phyloP scores from a whole-genome alignment of 768 basidiomycete genomes.

The Coprinellus micaceus region DNA sequence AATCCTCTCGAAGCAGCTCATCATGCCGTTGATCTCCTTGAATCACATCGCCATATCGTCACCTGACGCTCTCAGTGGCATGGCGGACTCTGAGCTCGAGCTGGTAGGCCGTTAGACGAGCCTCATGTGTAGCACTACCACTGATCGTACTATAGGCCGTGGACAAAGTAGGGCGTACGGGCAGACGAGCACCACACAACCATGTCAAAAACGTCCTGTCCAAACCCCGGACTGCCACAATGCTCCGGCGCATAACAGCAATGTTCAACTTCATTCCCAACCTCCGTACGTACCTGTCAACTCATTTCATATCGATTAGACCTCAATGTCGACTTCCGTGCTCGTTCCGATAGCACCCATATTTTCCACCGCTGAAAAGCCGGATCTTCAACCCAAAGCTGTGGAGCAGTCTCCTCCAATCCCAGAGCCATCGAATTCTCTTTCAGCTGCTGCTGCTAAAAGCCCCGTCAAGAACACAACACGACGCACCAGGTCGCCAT shows the following conservation, averaged over 20 bases:
- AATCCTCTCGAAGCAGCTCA: constrained; percentile 73
- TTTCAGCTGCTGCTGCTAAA: constrained; percentile 1
- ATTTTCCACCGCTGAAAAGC: constrained; percentile 40
- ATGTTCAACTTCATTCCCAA: constrained; percentile 64
- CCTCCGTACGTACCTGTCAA: constrained; percentile 50
- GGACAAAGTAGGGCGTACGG: constrained; percentile 67
- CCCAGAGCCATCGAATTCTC: constrained; percentile 10
- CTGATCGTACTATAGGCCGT: constrained; percentile 53
- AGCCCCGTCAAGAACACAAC: neutral
- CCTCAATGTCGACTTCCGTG: constrained; percentile 12
- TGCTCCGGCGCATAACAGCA: constrained; percentile 67
- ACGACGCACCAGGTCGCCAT: neutral
- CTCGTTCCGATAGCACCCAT: constrained; percentile 43
- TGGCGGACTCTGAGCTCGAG: constrained; percentile 58
- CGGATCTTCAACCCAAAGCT: constrained; percentile 34
- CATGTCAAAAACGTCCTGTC: constrained; percentile 71
- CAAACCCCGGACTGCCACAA: constrained; percentile 63
- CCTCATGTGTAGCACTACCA: too few relatives aligned
- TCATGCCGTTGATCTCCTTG: constrained; percentile 70
- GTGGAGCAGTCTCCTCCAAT: constrained; percentile 12
- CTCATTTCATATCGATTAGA: constrained; percentile 9
- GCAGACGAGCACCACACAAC: constrained; percentile 63
- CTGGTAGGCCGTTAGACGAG: too few relatives aligned
- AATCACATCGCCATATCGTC: constrained; percentile 67
- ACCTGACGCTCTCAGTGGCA: constrained; percentile 50